Evolutionary conservation across 2,329 filamentous ascomycete genomes (phyloP).

Genomic region (Arthrobotrys musiformis): DNA sequence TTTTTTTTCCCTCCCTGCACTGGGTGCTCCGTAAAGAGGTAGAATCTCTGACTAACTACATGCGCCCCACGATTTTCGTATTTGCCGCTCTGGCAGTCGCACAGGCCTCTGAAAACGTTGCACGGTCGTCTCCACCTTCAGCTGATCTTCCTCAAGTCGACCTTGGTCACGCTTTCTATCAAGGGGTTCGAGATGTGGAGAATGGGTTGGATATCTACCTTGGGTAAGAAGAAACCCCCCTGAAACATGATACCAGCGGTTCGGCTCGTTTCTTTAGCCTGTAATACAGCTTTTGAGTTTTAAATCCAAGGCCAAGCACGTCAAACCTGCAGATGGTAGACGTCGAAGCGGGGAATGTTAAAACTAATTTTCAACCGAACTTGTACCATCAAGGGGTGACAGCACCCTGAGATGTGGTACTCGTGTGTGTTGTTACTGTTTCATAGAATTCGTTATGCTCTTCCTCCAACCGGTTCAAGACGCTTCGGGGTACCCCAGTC

Average conservation of each 20-base stretch:
- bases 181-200: not conserved
- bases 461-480: not conserved
- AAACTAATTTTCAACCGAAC: no score
- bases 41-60: constrained; percentile 1
- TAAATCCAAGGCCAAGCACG: no score
- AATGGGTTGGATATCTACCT: constrained; percentile 14
- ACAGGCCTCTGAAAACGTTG: constrained; percentile 5
- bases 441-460: constrained; percentile 12
- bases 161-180: constrained; percentile 4
- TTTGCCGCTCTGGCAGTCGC: constrained; percentile 9
- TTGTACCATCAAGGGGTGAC: no score
- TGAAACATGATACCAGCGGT: not conserved
- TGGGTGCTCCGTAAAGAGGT: no score
- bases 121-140: not conserved
- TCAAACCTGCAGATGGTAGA: no score
- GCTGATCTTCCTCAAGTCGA: constrained; percentile 3
- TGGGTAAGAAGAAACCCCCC: constrained; percentile 1
- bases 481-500: constrained; percentile 1
- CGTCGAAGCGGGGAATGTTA: no score
- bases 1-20: no score
- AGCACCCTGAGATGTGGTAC: no score
- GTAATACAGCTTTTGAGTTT: no score
- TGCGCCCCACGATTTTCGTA: not conserved
- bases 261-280: not conserved
- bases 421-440: not conserved